Evolutionary conservation across 2,329 filamentous ascomycete genomes (phyloP).

Genomic region (Cordyceps cateniannulata): DNA sequence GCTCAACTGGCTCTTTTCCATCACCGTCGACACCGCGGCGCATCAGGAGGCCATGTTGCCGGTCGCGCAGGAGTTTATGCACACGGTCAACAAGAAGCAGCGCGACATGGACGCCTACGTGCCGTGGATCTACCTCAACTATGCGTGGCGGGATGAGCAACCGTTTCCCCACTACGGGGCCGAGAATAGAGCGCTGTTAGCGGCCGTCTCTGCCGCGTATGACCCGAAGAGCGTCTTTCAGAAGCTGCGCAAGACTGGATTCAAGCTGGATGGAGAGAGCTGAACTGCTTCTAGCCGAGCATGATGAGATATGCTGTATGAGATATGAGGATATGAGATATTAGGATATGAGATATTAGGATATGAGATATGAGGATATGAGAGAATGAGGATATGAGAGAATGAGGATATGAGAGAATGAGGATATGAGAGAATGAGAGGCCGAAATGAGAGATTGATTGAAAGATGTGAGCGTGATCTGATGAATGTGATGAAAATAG

Average conservation of each 20-base stretch:
- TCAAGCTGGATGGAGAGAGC: slow-evolving; percentile 18
- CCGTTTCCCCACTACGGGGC: slow-evolving; percentile 31
- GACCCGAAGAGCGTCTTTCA: slow-evolving; percentile 30
- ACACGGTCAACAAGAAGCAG: slow-evolving; percentile 21
- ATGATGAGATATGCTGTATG: no score
- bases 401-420: no score
- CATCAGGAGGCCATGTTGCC: slow-evolving; percentile 26
- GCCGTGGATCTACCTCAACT: slow-evolving; percentile 37
- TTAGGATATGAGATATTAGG: no score
- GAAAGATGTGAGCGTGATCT: no score
- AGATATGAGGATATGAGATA: no score
- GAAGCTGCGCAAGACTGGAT: slow-evolving; percentile 24
- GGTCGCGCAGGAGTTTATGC: slow-evolving; percentile 20
- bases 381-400: no score
- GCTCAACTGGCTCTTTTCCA: slow-evolving; percentile 29
- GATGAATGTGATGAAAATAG: no score
- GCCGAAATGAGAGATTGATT: no score
- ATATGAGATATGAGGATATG: no score
- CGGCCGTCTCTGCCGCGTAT: slow-evolving; percentile 24
- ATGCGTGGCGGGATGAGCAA: slow-evolving; percentile 32
- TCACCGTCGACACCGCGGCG: slow-evolving; percentile 33
- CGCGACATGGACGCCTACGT: slow-evolving; percentile 23
- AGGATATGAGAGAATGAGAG: no score
- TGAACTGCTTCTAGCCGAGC: neutral
- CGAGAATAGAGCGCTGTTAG: slow-evolving; percentile 26